These are phyloP conservation scores for Xylaria telfairii DNA, from an alignment of 495 filamentous ascomycete genomes.

Conservation along the genomic window DNA sequence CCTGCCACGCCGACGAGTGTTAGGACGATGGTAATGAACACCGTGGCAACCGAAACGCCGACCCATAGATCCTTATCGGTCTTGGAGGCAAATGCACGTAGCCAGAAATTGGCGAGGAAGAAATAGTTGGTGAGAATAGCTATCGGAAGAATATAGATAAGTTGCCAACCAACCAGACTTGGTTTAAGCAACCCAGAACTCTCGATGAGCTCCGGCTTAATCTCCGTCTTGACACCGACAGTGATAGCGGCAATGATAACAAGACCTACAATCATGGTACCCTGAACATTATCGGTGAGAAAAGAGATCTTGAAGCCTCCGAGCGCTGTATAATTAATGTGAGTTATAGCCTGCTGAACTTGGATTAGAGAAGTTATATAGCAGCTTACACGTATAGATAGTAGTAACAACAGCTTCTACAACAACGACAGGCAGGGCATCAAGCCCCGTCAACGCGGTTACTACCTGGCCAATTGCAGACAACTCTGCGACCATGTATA, in stretches of 20 bases:
- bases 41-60: slow-evolving; percentile 67
- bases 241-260: slow-evolving; percentile 74
- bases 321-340: slow-evolving; percentile 54
- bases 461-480: slow-evolving; percentile 77
- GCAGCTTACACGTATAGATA: slow-evolving; percentile 72
- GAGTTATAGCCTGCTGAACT: slow-evolving; percentile 27
- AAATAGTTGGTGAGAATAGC: slow-evolving; percentile 80
- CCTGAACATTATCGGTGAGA: slow-evolving; percentile 79
- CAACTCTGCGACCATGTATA: slow-evolving; percentile 83
- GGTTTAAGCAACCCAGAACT: slow-evolving; percentile 65
- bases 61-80: slow-evolving; percentile 78
- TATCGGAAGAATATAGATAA: slow-evolving; percentile 77
- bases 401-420: slow-evolving; percentile 75
- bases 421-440: slow-evolving; percentile 75
- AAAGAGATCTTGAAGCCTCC: slow-evolving; percentile 81
- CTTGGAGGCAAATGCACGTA: slow-evolving; percentile 79
- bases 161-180: slow-evolving; percentile 74
- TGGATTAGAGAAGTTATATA: background rate
- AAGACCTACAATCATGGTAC: slow-evolving; percentile 71
- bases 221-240: slow-evolving; percentile 71
- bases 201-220: slow-evolving; percentile 68
- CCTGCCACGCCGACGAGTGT: slow-evolving; percentile 71
- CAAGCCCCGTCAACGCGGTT: slow-evolving; percentile 70
- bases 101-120: slow-evolving; percentile 80
- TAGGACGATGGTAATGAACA: slow-evolving; percentile 66